A percentile compares a stretch with the other conserved stretches of the same genome.
phyloP scores from a whole-genome alignment of 1,139 yeast species.

The Geotrichum reessii region DNA sequence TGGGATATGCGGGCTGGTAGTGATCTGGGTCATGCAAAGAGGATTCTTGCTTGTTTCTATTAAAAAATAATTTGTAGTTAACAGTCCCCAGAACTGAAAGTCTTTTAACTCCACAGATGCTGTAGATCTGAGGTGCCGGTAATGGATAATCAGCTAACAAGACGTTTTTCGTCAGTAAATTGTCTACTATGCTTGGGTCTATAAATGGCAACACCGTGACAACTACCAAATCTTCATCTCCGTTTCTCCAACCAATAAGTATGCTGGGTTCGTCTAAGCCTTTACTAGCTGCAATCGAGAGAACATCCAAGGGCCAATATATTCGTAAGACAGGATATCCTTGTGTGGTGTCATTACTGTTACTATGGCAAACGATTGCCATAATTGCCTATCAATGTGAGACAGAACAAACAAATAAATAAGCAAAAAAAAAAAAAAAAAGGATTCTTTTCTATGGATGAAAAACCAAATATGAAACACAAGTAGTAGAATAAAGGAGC shows the following conservation, averaged over 20 bases:
- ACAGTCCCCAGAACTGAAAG: constrained; percentile 31
- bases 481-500: neutral
- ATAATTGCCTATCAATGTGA: neutral
- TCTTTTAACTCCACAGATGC: constrained; percentile 28
- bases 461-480: neutral
- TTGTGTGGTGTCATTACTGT: neutral
- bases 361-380: neutral
- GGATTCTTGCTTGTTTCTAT: neutral
- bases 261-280: constrained; percentile 27
- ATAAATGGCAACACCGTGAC: constrained; percentile 34
- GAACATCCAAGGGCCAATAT: constrained; percentile 37
- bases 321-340: constrained; percentile 26
- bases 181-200: constrained; percentile 28
- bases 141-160: constrained; percentile 27
- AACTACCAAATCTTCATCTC: constrained; percentile 31
- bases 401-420: neutral
- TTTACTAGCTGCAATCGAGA: constrained; percentile 21
- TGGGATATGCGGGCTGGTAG: constrained; percentile 4
- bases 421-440: neutral
- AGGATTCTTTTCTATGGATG: neutral
- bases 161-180: constrained; percentile 28
- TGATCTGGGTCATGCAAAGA: neutral
- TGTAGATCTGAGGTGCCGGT: constrained; percentile 28
- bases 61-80: constrained; percentile 18
- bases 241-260: constrained; percentile 36